Base-by-base conservation (phyloP, 2,329 filamentous ascomycete genomes). In the Ambrosiella cleistominuta region DNA sequence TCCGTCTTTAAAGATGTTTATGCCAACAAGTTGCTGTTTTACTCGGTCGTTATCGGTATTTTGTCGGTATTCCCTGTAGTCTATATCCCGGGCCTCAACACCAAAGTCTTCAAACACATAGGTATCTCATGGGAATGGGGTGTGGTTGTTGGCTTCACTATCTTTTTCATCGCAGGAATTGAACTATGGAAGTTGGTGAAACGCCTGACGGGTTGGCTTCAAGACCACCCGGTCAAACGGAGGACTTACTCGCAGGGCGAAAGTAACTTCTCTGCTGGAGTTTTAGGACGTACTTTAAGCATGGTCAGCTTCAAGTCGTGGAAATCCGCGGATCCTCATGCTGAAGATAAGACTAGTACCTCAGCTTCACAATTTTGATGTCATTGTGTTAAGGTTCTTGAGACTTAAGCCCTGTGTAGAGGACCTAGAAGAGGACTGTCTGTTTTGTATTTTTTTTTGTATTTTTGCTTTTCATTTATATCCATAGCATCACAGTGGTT, bases 101-200 rank as follows among this genome's bases (percentile, higher is more conserved):
- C 72, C 13, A 75, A 76, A 36, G 83, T 88, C 42, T 87, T 88
- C 74, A 84, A 85, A 70, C 85, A 88, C 70, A 75, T 71, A 7
- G 75, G 74, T 15, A 88, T 89, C 63, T 75, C 72, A 15, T 89
- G 85, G 86, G 85, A 88, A 66, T 89, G 84, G 85, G 79, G 76
- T 1, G 72, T 89, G 5, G 78, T 84, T 0, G 72, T 86, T 38
- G 76, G 81, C 17, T 80, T 79, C 60, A 76, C 82, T 0, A 62
- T 82, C 11, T 66, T 86, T 3, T 89, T 84, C 65, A 76, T 89
- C 52, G 67, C 74, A 0, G 82, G 82, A 35, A 75, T 88, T 45
- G 86, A 90, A 72, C 67, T 71, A 8, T 90, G 85, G 84, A 88
- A 89, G 71, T 75, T 76, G 64, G 68, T 70, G 61, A 89, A 89